Percentiles rank a stretch among this genome's conserved stretches.
These are phyloP conservation scores for Ogataea pignaliae DNA, from an alignment of 805 yeast species.

Conservation along the genomic window DNA sequence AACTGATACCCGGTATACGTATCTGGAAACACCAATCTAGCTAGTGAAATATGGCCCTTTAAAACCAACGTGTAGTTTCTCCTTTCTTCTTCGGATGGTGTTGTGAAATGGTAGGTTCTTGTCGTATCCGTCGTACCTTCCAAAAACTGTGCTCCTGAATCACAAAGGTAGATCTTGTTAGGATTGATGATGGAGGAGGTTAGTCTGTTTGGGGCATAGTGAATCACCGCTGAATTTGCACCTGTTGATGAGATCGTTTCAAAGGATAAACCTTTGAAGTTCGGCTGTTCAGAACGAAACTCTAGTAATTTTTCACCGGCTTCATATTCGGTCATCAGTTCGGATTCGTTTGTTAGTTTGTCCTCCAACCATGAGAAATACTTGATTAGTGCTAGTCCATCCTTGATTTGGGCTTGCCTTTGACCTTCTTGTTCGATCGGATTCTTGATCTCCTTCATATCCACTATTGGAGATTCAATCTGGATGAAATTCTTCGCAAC, in stretches of 20 bases:
- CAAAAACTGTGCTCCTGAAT: conserved; percentile 57
- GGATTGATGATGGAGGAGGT: conserved; percentile 47
- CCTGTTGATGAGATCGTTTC: conserved; percentile 75
- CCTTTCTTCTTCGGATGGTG: conserved; percentile 42
- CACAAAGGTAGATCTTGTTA: conserved; percentile 47
- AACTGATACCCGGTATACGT: conserved; percentile 49
- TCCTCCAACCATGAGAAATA: conserved; percentile 59
- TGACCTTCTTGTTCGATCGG: conserved; percentile 47
- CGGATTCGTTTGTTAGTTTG: conserved; percentile 36
- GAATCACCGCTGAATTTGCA: conserved; percentile 72
- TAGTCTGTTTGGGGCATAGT: conserved; percentile 55
- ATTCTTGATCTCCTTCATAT: conserved; percentile 50
- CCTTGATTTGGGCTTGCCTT: conserved; percentile 49
- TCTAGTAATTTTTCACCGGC: conserved; percentile 58
- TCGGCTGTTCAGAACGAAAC: conserved; percentile 48
- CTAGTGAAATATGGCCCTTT: conserved; percentile 51
- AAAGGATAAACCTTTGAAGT: conserved; percentile 63
- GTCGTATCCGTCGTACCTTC: conserved; percentile 67
- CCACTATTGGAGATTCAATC: conserved; percentile 54
- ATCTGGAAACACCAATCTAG: conserved; percentile 48
- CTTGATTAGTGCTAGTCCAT: conserved; percentile 50
- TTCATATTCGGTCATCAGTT: conserved; percentile 55
- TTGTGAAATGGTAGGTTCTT: conserved; percentile 51
- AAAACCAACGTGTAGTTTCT: conserved; percentile 53
- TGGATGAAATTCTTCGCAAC: conserved; percentile 34